Evolutionary conservation across 2,329 filamentous ascomycete species (phyloP).

Genomic region (Penicillium sp.): DNA sequence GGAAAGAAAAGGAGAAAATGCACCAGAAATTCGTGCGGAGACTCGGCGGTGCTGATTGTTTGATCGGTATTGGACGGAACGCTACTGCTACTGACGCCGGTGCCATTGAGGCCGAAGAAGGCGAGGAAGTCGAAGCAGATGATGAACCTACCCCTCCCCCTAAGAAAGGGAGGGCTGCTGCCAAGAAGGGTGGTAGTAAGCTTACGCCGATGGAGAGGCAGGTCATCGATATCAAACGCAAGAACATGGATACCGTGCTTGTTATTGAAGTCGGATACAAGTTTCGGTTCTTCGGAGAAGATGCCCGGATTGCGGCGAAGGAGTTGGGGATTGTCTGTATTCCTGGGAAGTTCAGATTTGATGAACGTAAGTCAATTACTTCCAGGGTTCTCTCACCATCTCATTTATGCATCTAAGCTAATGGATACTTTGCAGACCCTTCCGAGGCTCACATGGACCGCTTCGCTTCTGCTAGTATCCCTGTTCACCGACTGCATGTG

Average conservation of each 20-base stretch:
- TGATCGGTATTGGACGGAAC: slow-evolving; percentile 64
- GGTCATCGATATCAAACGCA: slow-evolving; percentile 88
- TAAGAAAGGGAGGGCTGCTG: slow-evolving; percentile 48
- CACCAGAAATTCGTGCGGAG: slow-evolving; percentile 88
- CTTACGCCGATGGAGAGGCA: slow-evolving; percentile 94
- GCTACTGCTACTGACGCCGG: slow-evolving; percentile 54
- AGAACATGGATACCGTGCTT: slow-evolving; percentile 84
- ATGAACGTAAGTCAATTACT: slow-evolving; percentile 66
- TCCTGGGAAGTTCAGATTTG: slow-evolving; percentile 89
- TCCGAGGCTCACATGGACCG: slow-evolving; percentile 90
- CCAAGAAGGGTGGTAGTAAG: slow-evolving; percentile 76
- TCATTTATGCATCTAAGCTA: background rate
- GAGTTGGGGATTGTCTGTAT: slow-evolving; percentile 95
- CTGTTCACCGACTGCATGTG: slow-evolving; percentile 84
- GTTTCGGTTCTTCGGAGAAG: slow-evolving; percentile 94
- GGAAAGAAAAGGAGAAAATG: slow-evolving; percentile 65
- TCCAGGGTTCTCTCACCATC: background rate
- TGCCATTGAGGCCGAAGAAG: slow-evolving; percentile 56
- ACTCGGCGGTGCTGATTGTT: slow-evolving; percentile 80
- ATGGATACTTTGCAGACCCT: slow-evolving; percentile 53
- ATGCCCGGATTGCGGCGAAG: slow-evolving; percentile 84
- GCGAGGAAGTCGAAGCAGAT: slow-evolving; percentile 58
- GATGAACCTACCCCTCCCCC: slow-evolving; percentile 48
- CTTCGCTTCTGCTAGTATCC: slow-evolving; percentile 95
- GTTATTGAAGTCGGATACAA: slow-evolving; percentile 98